Evolutionary conservation across 1,284 basidiomycete species (phyloP), one percentile per base, ranked within the genome.

Genomic region (Phylloboletellus chloephorus): DNA sequence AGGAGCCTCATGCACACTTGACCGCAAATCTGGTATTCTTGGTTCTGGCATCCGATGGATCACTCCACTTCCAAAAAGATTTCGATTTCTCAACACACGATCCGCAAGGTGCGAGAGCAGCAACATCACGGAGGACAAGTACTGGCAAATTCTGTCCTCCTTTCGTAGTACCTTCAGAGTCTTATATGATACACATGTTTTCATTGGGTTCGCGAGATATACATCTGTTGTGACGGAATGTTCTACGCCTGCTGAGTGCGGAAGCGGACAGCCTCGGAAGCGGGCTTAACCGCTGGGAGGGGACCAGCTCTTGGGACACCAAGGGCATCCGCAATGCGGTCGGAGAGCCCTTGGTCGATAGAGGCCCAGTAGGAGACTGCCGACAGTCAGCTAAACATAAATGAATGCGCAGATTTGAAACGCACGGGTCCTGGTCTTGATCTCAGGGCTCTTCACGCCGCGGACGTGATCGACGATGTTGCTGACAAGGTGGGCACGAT

Each of bases 381-480:
- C 31, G 25, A 26, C 17, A 22, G 24, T 47, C 35, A 43, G 38
- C 44, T 15, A 31, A 19, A 48, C 7, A 39, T 12, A 23, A n/a
- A n/a, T 16, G 41, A 24, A 22, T 15, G 22, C 4, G 7, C 26
- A 28, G 2, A 44, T 22, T 19, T 4, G 19, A 43, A 9, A 76
- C 79, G 42, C 65, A 86, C 85, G 68, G 63, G 88, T 81, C 51
- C 79, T 73, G 24, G 71, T 68, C 65, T 79, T 79, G 62, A 92
- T 74, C 51, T 72, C 73, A 13, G 72, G 51, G 51, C 72, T 78
- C 73, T 82, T 85, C 57, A 79, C 80, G 20, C 61, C 68, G 26
- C 73, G 68, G 60, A 90, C 73, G 68, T 92, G 86, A 0, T 72
- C 87, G 15, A 83, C 73, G 43, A 95, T 69, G 59, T 93, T 93